phyloP scores from a whole-genome alignment of 148 eudicot species.

The Vaccinium myrtillus region DNA sequence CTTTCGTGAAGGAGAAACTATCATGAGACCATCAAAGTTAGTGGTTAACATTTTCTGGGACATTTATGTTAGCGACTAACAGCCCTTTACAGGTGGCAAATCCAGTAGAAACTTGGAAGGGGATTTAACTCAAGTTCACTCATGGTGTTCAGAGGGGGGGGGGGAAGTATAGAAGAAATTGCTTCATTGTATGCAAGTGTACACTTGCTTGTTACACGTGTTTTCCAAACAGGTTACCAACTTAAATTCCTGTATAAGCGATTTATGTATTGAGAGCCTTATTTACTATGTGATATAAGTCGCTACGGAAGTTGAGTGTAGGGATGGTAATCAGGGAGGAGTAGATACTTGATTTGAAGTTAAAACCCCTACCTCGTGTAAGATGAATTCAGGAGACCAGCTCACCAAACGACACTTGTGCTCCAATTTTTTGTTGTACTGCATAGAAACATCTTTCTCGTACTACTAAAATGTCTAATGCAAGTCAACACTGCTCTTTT shows the following conservation, averaged over 20 bases:
- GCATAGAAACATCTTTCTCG: background rate
- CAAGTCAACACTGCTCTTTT: background rate
- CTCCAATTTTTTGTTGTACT: background rate
- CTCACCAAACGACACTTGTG: background rate
- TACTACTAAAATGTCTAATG: background rate
- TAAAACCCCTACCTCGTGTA: background rate
- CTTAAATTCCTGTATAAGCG: background rate
- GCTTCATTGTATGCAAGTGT: constrained; percentile 3
- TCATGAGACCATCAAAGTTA: background rate
- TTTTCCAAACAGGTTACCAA: background rate
- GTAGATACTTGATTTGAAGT: background rate
- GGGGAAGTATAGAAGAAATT: background rate
- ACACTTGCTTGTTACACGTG: background rate
- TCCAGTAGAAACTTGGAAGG: background rate
- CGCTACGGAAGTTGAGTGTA: background rate
- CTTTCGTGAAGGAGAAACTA: background rate
- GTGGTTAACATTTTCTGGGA: background rate
- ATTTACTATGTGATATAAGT: background rate
- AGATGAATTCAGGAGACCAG: background rate
- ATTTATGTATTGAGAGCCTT: background rate
- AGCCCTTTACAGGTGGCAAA: too few relatives aligned
- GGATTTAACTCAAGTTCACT: background rate
- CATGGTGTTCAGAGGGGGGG: background rate
- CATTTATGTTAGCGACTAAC: too few relatives aligned
- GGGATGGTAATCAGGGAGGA: background rate